These are phyloP conservation scores for Venturia asperata DNA, from an alignment of 2,329 filamentous ascomycete genomes.

Conservation along the genomic window DNA sequence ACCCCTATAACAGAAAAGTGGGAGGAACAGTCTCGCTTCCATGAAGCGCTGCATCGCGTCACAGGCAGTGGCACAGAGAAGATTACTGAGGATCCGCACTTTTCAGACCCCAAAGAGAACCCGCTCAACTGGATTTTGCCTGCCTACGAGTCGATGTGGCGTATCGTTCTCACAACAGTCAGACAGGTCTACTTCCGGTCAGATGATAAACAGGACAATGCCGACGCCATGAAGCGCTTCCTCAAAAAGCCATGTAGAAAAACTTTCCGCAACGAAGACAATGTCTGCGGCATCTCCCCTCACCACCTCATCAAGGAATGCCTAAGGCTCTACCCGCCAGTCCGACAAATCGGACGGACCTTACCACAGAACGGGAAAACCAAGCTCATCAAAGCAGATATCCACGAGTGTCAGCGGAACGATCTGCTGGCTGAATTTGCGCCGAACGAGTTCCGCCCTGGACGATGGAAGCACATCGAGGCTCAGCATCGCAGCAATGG, in stretches of 20 bases:
- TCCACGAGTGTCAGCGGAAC: not conserved
- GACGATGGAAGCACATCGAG: not conserved
- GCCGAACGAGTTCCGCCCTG: not conserved
- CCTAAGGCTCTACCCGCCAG: constrained; percentile 4
- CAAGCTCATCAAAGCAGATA: not conserved
- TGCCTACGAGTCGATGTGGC: constrained; percentile 47
- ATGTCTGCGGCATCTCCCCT: not conserved
- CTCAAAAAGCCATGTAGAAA: not conserved
- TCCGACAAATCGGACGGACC: not conserved
- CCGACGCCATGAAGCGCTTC: not conserved
- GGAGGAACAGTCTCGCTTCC: too few relatives aligned
- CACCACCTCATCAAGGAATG: constrained; percentile 1
- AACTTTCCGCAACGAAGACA: constrained; percentile 12
- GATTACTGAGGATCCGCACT: not conserved
- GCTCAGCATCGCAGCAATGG: too few relatives aligned
- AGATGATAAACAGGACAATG: not conserved
- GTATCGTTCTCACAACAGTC: constrained; percentile 34
- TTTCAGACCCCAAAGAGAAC: constrained; percentile 23
- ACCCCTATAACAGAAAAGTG: too few relatives aligned
- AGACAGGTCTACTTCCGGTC: not conserved
- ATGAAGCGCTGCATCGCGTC: too few relatives aligned
- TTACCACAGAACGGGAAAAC: not conserved
- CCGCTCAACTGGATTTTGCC: constrained; percentile 32
- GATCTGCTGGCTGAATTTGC: not conserved
- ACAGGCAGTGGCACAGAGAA: too few relatives aligned